phyloP scores from a whole-genome alignment of 768 basidiomycete species.

The Chlorophyllum brunneum region DNA sequence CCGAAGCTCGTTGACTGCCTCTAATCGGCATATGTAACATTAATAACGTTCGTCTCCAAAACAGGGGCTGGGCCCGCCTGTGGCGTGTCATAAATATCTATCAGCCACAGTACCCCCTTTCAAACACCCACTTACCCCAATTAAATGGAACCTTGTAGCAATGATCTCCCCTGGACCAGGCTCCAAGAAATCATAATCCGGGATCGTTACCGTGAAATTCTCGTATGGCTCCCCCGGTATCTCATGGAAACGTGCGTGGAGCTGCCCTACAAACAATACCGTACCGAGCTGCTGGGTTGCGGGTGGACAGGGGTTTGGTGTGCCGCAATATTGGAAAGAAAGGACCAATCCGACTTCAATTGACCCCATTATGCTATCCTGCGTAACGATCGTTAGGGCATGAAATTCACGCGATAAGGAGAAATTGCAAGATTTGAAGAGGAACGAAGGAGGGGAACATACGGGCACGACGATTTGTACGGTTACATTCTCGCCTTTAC shows the following conservation, averaged over 20 bases:
- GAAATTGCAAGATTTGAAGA: too few species aligned
- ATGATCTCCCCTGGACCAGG: neutral
- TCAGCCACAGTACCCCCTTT: neutral
- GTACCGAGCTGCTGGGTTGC: conserved; percentile 28
- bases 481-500: conserved; percentile 25
- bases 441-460: too few species aligned
- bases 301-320: conserved; percentile 16
- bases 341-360: conserved; percentile 42
- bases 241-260: conserved; percentile 29
- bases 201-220: conserved; percentile 31
- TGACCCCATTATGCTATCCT: conserved; percentile 37
- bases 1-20: neutral
- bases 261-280: conserved; percentile 39
- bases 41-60: conserved; percentile 24
- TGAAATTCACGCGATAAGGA: neutral
- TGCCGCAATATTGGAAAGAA: conserved; percentile 31
- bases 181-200: neutral
- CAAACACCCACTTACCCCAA: conserved; percentile 22
- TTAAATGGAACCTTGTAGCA: conserved; percentile 22
- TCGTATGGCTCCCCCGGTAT: conserved; percentile 33
- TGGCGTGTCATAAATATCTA: neutral
- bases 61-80: conserved; percentile 25
- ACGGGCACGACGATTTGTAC: conserved; percentile 39
- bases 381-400: too few species aligned
- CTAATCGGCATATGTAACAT: neutral